Percentiles rank a stretch among this genome's conserved stretches.
phyloP scores from a whole-genome alignment of 164 flowering plant genomes.

The Kalanchoe fedtschenkoi region DNA sequence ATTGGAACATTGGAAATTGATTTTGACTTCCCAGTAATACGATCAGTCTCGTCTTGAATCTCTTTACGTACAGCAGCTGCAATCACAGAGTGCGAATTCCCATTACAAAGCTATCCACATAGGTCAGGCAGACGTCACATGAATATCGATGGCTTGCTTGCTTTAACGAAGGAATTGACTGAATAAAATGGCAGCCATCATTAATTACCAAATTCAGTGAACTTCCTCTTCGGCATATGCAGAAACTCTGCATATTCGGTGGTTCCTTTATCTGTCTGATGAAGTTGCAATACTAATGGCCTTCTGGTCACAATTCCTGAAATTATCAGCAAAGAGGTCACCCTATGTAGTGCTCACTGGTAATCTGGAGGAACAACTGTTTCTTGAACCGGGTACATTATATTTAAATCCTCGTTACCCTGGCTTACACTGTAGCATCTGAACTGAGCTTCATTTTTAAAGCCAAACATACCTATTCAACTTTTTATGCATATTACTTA shows the following conservation, averaged over 20 bases:
- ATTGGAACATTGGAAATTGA: constrained; percentile 54
- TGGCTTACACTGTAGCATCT: neutral
- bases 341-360: neutral
- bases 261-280: constrained; percentile 52
- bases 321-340: constrained; percentile 3
- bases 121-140: too few relatives aligned
- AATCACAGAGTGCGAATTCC: constrained; percentile 6
- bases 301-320: constrained; percentile 97
- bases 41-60: constrained; percentile 63
- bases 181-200: neutral
- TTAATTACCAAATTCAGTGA: constrained; percentile 54
- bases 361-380: neutral
- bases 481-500: neutral
- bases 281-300: constrained; percentile 92
- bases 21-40: constrained; percentile 53
- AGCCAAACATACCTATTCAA: neutral
- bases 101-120: too few relatives aligned
- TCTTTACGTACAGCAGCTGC: constrained; percentile 82
- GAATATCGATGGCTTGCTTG: neutral
- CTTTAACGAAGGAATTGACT: neutral
- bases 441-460: neutral
- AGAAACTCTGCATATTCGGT: constrained; percentile 74
- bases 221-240: constrained; percentile 54
- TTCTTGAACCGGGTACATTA: neutral
- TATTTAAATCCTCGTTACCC: neutral